Conservation (phyloP, 148 eudicot species). For the Linanthus parryae region DNA sequence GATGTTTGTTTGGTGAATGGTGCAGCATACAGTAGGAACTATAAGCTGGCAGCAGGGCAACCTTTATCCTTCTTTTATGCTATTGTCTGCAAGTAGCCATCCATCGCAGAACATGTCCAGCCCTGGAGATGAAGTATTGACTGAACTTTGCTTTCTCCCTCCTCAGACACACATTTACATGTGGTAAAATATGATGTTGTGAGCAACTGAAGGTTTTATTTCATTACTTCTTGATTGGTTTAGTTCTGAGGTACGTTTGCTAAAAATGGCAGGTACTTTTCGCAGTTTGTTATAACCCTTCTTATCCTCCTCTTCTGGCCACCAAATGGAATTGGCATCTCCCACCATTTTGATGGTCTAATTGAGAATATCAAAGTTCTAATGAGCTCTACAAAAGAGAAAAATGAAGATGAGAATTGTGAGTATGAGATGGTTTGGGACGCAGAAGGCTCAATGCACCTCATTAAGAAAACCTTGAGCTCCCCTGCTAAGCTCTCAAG, state of each 20-base stretch:
- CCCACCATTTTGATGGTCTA: conserved; percentile 21
- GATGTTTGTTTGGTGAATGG: conserved; percentile 14
- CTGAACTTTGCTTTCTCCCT: conserved; percentile 85
- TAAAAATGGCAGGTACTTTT: conserved; percentile 57
- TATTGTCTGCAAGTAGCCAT: conserved; percentile 58
- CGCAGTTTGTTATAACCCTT: conserved; percentile 61
- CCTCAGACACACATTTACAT: conserved; percentile 59
- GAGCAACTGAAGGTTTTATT: background rate
- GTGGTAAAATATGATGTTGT: conserved; percentile 41
- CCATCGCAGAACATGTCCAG: conserved; percentile 30
- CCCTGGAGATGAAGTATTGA: conserved; percentile 32
- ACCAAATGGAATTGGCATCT: conserved; percentile 46
- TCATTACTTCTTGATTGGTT: background rate
- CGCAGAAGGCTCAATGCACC: conserved; percentile 95
- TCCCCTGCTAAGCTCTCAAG: conserved; percentile 27
- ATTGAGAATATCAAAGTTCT: conserved; percentile 27
- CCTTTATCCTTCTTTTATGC: conserved; percentile 85
- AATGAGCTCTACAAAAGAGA: conserved; percentile 40
- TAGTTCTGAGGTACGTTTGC: conserved; percentile 19
- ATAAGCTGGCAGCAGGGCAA: conserved; percentile 98
- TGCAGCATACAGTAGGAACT: conserved; percentile 92
- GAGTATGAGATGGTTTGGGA: conserved; percentile 96
- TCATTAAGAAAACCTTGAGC: conserved; percentile 49
- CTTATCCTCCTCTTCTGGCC: conserved; percentile 62
- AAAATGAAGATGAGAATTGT: conserved; percentile 78